Conservation (phyloP, 2,329 filamentous ascomycete species). For the Botryotinia globosa region DNA sequence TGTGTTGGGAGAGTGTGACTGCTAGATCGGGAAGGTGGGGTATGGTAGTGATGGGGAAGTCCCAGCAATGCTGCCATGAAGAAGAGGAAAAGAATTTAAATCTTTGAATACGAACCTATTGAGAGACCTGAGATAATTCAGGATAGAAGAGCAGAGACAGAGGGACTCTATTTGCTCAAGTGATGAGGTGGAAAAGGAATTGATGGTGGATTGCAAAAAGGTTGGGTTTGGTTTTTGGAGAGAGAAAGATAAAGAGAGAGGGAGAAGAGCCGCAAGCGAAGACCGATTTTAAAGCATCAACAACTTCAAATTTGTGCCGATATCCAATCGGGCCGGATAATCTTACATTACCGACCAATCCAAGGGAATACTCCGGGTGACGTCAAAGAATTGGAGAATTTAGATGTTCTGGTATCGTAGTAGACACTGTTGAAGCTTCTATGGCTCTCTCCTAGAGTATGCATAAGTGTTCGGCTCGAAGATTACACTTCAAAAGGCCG, state of each 20-base stretch:
- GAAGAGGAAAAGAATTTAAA: background rate
- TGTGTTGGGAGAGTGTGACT: background rate
- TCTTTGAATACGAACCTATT: background rate
- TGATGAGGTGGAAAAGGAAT: background rate
- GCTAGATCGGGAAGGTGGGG: background rate
- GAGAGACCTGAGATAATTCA: background rate
- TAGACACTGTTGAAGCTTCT: background rate
- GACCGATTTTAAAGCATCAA: background rate
- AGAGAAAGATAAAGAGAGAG: background rate
- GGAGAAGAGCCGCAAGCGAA: background rate
- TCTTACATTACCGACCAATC: background rate
- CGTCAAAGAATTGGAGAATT: background rate
- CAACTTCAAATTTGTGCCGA: background rate
- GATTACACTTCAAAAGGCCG: background rate
- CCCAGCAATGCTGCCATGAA: background rate
- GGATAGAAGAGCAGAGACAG: background rate
- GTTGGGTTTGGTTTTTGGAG: background rate
- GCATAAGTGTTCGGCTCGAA: background rate
- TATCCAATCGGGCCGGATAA: background rate
- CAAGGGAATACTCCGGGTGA: background rate
- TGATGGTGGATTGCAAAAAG: background rate
- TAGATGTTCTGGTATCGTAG: background rate
- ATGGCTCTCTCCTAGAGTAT: background rate
- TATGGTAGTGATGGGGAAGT: background rate
- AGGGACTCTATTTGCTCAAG: constrained; percentile 12